Evolutionary conservation across 306 rosid genomes (phyloP), one percentile per base, ranked within the genome.

Genomic region (Begonia masoniana): DNA sequence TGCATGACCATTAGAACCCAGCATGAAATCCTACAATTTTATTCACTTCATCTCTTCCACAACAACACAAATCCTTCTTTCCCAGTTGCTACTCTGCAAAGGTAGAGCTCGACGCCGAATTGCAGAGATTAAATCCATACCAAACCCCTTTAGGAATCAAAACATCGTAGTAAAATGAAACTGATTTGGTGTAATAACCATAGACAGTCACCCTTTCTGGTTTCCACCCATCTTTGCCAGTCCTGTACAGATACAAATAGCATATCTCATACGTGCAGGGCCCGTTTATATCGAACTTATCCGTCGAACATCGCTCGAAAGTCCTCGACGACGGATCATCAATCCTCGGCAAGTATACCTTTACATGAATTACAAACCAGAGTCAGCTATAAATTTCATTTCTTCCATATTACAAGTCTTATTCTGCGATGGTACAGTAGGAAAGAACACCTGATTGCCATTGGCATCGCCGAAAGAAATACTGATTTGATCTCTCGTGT

Each of bases 221-320:
- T 17, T 51, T 65, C 97, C 97, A 89, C 13, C 97, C 97, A 59
- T 89, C 97, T 65, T 66, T 74, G 36, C 97, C 89, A 2, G 35
- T 74, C 61, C 94, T 71, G 78, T 89, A 82, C 24, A 89, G 50
- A 43, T 82, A 82, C 24, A 89, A 65, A 13, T 71, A 74, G 58
- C 97, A 89, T 54, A 78, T 47, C 63, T 69, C 74, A 55, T 78
- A 70, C 0, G 87, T 69, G 68, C 97, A 88, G 12, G 94, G 95
- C 7, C 97, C 97, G 15, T 52, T 4, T 59, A 88, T 53, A 54
- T 80, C 54, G 60, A 78, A 84, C 3, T 82, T 82, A 68, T 88
- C 97, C 2, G 82, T 76, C 46, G 95, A 84, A 72, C 89, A 85
- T n/a, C 82, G 57, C 74, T 82, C 94, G 41, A 88, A 82, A 54